Base-by-base conservation (phyloP, 495 filamentous ascomycete species). In the Penicillium macrosclerotiorum region DNA sequence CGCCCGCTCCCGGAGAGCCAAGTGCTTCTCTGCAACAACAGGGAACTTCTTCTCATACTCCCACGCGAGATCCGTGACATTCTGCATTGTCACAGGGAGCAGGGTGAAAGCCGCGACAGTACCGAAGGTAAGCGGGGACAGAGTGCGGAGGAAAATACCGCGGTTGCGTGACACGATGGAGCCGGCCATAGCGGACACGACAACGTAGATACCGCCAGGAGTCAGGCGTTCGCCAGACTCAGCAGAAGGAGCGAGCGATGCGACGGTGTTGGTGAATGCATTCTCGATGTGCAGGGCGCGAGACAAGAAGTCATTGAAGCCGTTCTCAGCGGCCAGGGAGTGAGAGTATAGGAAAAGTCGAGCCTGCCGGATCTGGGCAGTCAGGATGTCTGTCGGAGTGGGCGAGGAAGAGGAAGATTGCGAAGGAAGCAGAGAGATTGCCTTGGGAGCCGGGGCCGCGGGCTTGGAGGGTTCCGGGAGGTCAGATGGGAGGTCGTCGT, bases 181-280 rank as follows among this genome's bases (percentile, higher is more conserved):
- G 51, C 91, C 91, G 23, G 91, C 85, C 90, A 98, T 95, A 47
- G 87, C 82, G 8, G 89, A 80, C 2, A 98, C 89, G 11, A 95
- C 80, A 26, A 95, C 89, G 71, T 96, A 96, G 49, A 96, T 76
- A 27, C 81, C 66, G 4, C 90, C 89, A 19, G 93, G 93, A 61
- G 95, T 79, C 12, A 97, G 75, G 54, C 80, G 80, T 70, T 98
- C 93, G 50, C 84, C 83, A 37, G 80, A 84, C 60, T 90, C 84
- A 45, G 83, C 81, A 8, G 89, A 74, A 17, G 93, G 93, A 26
- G 90, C 90, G 8, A 98, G 81, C 1, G 83, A 86, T 22, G 90
- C 86, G 52, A 98, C 68, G 35, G 93, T 96, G 57, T 77, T 77
- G 46, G 93, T 95, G 56, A 74, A 73, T 55, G 80, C 85, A 52